A percentile compares a stretch with the other conserved stretches of the same genome.
These are phyloP conservation scores for Thermochaetoides thermophila DNA, from an alignment of 495 filamentous ascomycete species.

Conservation along the genomic window DNA sequence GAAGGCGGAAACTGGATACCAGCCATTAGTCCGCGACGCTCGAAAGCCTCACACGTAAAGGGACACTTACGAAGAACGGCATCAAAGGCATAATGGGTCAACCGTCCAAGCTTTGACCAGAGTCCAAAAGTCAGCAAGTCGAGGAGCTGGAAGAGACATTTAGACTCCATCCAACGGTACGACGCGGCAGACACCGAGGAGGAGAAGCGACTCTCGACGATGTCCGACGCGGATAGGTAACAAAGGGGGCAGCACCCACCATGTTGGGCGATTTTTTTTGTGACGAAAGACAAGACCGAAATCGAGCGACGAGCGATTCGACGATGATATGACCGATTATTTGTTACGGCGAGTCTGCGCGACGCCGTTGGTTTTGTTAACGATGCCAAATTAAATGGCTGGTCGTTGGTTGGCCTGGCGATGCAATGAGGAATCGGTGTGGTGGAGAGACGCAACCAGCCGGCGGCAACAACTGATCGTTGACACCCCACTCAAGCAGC, in stretches of 20 bases:
- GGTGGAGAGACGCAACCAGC: conserved; percentile 1
- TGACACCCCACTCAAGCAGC: not conserved
- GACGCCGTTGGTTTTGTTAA: too few relatives aligned
- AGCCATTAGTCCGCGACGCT: too few relatives aligned
- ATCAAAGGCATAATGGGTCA: conserved; percentile 93
- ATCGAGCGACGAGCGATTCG: not conserved
- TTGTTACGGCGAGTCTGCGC: too few relatives aligned
- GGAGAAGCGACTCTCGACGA: conserved; percentile 1
- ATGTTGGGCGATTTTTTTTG: conserved; percentile 18
- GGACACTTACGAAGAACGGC: conserved; percentile 65
- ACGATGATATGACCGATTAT: not conserved
- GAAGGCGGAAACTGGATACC: conserved; percentile 73
- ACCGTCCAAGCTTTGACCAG: conserved; percentile 68
- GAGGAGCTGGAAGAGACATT: conserved; percentile 34
- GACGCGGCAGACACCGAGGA: conserved; percentile 8
- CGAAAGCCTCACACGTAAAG: too few relatives aligned
- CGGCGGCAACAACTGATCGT: not conserved
- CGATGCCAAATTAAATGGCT: too few relatives aligned
- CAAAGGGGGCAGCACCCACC: conserved; percentile 26
- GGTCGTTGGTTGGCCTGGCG: conserved; percentile 1
- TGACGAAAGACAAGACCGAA: conserved; percentile 1
- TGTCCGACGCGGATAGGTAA: too few relatives aligned
- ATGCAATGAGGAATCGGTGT: not conserved
- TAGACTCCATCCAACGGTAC: too few relatives aligned
- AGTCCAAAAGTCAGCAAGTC: conserved; percentile 46